Evolutionary conservation across 495 filamentous ascomycete species (phyloP).

Genomic region (Pseudotulostoma volvatum): DNA sequence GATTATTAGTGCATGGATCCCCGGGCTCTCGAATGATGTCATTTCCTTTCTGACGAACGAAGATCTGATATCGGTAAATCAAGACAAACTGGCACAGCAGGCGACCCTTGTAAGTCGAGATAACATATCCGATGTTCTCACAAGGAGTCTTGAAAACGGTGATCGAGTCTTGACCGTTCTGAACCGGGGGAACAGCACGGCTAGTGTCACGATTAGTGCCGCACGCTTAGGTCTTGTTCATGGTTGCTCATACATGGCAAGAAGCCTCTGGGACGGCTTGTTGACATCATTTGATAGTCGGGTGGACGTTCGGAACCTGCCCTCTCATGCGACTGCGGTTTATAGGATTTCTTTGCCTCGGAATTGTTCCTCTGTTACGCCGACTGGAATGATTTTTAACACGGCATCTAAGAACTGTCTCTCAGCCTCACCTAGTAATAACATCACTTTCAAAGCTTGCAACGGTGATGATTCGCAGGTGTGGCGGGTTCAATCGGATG

Average conservation of each 20-base stretch:
- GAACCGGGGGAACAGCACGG: constrained; percentile 13
- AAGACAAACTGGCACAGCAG: constrained; percentile 25
- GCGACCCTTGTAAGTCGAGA: constrained; percentile 24
- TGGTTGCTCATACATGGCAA: too few relatives aligned
- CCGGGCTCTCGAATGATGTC: constrained; percentile 16
- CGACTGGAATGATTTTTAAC: constrained; percentile 21
- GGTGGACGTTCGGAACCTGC: constrained; percentile 9
- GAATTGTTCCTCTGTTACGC: constrained; percentile 7
- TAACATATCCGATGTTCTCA: constrained; percentile 17
- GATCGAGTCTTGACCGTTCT: constrained; percentile 18
- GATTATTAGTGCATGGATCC: constrained; percentile 27
- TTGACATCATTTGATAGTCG: constrained; percentile 2
- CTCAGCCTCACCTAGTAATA: constrained; percentile 7
- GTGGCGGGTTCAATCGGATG: constrained; percentile 9
- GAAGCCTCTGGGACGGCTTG: constrained; percentile 12
- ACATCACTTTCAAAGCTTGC: constrained; percentile 12
- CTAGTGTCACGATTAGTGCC: constrained; percentile 8
- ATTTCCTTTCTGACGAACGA: constrained; percentile 19
- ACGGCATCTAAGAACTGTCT: constrained; percentile 17
- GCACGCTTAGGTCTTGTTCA: constrained; percentile 11
- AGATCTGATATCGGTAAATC: constrained; percentile 23
- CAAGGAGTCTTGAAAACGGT: constrained; percentile 16
- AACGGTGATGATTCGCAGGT: constrained; percentile 12
- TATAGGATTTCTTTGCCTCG: constrained; percentile 10
- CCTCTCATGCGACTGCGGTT: constrained; percentile 16